These are phyloP conservation scores for Boletus tomentosulus DNA, from an alignment of 768 basidiomycete species.

Conservation along the genomic window DNA sequence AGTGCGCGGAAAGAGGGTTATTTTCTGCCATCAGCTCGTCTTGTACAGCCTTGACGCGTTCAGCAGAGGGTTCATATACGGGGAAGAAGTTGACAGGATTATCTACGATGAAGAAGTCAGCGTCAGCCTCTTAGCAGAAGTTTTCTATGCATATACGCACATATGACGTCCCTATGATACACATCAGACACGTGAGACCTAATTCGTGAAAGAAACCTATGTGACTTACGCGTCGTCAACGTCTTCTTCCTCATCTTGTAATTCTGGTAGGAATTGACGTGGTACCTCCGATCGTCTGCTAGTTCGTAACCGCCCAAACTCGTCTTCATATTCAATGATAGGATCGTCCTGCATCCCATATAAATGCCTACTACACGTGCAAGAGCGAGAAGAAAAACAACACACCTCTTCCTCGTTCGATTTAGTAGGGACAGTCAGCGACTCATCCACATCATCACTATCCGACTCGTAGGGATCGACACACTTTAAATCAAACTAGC, in stretches of 20 bases:
- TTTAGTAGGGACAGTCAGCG: constrained; percentile 52
- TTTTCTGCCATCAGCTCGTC: constrained; percentile 63
- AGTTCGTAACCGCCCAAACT: constrained; percentile 75
- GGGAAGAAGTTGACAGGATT: constrained; percentile 87
- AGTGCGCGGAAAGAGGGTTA: constrained; percentile 72
- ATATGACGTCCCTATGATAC: constrained; percentile 52
- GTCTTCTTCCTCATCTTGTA: constrained; percentile 38
- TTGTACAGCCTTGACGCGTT: constrained; percentile 71
- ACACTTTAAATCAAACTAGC: constrained; percentile 63
- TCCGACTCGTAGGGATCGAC: constrained; percentile 57
- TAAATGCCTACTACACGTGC: not conserved
- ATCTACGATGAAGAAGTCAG: constrained; percentile 37
- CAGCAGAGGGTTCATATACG: constrained; percentile 78
- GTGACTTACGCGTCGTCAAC: constrained; percentile 54
- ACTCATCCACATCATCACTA: constrained; percentile 78
- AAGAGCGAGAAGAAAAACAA: not conserved
- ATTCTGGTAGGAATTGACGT: constrained; percentile 48
- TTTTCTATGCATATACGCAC: constrained; percentile 31
- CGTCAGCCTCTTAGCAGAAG: not conserved
- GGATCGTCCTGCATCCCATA: constrained; percentile 56
- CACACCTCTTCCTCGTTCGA: constrained; percentile 39
- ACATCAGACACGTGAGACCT: constrained; percentile 4
- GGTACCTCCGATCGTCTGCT: constrained; percentile 74
- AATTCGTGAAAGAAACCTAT: not conserved
- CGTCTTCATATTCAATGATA: constrained; percentile 81